Evolutionary conservation across 768 basidiomycete species (phyloP).

Genomic region (Brasilioporus rufonigricans): DNA sequence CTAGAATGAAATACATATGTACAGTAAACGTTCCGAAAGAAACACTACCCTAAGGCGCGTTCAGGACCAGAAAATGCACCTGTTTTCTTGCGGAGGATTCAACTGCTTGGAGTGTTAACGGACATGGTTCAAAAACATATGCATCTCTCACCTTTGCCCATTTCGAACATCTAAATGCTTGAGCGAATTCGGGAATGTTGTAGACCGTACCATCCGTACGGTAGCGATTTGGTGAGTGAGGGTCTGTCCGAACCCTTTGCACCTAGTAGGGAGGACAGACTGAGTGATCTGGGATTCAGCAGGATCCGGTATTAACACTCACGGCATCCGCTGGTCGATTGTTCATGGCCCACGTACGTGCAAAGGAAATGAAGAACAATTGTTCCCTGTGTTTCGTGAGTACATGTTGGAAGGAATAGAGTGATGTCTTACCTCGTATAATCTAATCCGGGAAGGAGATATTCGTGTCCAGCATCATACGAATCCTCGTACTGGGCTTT

Average conservation of each 20-base stretch:
- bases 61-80: slow-evolving; percentile 79
- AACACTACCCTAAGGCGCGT: not conserved
- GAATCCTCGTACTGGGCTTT: slow-evolving; percentile 68
- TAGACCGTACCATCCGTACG: slow-evolving; percentile 84
- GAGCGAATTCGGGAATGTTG: slow-evolving; percentile 86
- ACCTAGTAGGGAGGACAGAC: slow-evolving; percentile 40
- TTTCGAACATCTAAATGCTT: slow-evolving; percentile 79
- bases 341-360: slow-evolving; percentile 80
- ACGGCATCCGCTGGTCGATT: slow-evolving; percentile 79
- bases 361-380: slow-evolving; percentile 91
- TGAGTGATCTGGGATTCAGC: not conserved
- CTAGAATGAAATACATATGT: slow-evolving; percentile 19
- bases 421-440: slow-evolving; percentile 56
- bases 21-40: slow-evolving; percentile 1
- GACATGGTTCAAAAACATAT: not conserved
- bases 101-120: slow-evolving; percentile 42
- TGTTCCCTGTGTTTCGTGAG: slow-evolving; percentile 63
- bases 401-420: not conserved
- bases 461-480: slow-evolving; percentile 57
- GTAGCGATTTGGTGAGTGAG: slow-evolving; percentile 79
- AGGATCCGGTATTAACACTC: slow-evolving; percentile 22
- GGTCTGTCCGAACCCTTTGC: slow-evolving; percentile 80
- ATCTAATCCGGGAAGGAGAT: slow-evolving; percentile 76
- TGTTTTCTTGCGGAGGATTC: slow-evolving; percentile 78
- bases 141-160: slow-evolving; percentile 60